Evolutionary conservation across 2,329 filamentous ascomycete species (phyloP).

Genomic region (Colletotrichum cordylinicola): DNA sequence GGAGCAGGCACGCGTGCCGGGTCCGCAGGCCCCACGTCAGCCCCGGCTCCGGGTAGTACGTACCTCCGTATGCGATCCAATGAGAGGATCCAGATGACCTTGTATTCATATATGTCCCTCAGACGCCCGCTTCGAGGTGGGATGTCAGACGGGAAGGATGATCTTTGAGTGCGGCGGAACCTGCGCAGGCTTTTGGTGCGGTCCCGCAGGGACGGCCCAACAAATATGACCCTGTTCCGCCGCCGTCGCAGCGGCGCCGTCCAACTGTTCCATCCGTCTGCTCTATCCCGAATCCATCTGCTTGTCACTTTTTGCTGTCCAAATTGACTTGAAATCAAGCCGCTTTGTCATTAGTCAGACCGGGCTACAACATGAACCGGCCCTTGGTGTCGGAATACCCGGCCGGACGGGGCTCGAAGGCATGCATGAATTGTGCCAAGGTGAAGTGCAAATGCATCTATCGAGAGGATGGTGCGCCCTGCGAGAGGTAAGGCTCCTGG

Average conservation of each 20-base stretch:
- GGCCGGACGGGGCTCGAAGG: not conserved
- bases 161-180: not conserved
- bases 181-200: not conserved
- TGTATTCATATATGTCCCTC: not conserved
- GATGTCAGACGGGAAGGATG: not conserved
- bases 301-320: accelerated
- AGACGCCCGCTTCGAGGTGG: not conserved
- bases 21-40: not conserved
- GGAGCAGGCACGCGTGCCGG: not conserved
- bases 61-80: not conserved
- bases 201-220: not conserved
- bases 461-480: not conserved
- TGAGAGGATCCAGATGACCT: not conserved
- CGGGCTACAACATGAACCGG: not conserved
- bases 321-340: not conserved
- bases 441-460: not conserved
- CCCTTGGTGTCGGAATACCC: not conserved
- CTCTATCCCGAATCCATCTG: accelerated
- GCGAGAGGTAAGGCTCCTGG: not conserved
- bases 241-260: not conserved
- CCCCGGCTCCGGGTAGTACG: not conserved
- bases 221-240: not conserved
- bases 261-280: not conserved
- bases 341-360: accelerated
- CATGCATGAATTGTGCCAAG: not conserved